A percentile compares a stretch with the other conserved stretches of the same genome.
phyloP scores from a whole-genome alignment of 2,329 filamentous ascomycete species.

The Pseudogymnoascus sp. region DNA sequence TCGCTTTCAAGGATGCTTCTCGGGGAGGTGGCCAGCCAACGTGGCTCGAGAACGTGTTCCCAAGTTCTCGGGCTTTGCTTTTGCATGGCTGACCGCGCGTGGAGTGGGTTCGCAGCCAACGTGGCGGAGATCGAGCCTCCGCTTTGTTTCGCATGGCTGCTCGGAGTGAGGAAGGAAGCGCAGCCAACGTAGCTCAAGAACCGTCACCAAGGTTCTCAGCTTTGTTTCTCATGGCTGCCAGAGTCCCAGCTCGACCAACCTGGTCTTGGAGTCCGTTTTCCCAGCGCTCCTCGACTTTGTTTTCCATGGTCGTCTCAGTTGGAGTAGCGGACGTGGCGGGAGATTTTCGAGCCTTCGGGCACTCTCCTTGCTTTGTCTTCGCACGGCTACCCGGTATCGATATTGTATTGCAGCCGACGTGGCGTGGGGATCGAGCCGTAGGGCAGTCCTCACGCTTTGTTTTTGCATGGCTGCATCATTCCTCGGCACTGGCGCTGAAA shows the following conservation, averaged over 20 bases:
- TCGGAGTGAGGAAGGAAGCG: background rate
- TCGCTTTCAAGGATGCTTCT: background rate
- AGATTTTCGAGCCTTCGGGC: background rate
- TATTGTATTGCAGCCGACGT: background rate
- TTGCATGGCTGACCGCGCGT: background rate
- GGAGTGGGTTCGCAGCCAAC: background rate
- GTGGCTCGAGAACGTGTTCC: background rate
- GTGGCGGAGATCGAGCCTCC: background rate
- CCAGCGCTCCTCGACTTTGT: background rate
- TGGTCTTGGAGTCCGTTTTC: background rate
- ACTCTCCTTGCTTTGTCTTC: background rate
- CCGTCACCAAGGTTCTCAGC: background rate
- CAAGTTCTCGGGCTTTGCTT: background rate
- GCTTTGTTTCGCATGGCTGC: background rate
- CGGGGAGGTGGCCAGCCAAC: background rate
- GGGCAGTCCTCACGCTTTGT: background rate
- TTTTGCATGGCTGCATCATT: background rate
- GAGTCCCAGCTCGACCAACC: background rate
- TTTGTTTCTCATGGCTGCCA: background rate
- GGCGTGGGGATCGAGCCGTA: background rate
- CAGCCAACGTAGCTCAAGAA: background rate
- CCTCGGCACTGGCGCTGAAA: background rate
- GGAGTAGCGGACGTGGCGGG: background rate
- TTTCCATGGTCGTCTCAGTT: background rate
- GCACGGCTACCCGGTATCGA: background rate